Evolutionary conservation across 2,329 filamentous ascomycete genomes (phyloP).

Genomic region (Onygenales sp.): DNA sequence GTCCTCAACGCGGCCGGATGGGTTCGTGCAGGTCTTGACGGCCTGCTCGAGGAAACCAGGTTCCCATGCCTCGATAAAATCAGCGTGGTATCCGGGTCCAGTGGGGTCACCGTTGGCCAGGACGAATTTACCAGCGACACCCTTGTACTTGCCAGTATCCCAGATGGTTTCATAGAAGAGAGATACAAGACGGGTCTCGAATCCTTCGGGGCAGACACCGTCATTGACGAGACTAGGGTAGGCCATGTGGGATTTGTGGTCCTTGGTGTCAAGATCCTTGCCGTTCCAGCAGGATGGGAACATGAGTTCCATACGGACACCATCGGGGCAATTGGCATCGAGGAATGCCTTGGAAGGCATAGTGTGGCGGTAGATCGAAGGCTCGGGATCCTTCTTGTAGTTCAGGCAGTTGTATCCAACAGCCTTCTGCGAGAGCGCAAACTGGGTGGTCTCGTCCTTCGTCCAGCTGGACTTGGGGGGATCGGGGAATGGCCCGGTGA

Average conservation of each 20-base stretch:
- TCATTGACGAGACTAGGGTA: conserved; percentile 70
- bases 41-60: conserved; percentile 58
- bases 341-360: conserved; percentile 71
- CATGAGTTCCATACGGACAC: conserved; percentile 72
- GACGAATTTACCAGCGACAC: conserved; percentile 59
- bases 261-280: conserved; percentile 43
- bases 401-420: conserved; percentile 93
- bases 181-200: conserved; percentile 58
- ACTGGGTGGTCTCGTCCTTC: conserved; percentile 56
- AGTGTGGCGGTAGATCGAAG: conserved; percentile 70
- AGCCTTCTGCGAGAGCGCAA: conserved; percentile 65
- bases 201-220: conserved; percentile 64
- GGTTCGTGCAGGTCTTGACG: conserved; percentile 65
- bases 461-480: conserved; percentile 63
- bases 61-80: conserved; percentile 76
- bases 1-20: conserved; percentile 58
- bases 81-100: conserved; percentile 66
- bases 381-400: conserved; percentile 58
- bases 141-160: conserved; percentile 57
- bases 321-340: conserved; percentile 72
- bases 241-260: conserved; percentile 59
- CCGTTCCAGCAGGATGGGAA: conserved; percentile 90
- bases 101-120: conserved; percentile 69
- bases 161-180: conserved; percentile 84
- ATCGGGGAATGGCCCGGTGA: conserved; percentile 58